Conservation (phyloP, 768 basidiomycete species). For the Mycena floridula region DNA sequence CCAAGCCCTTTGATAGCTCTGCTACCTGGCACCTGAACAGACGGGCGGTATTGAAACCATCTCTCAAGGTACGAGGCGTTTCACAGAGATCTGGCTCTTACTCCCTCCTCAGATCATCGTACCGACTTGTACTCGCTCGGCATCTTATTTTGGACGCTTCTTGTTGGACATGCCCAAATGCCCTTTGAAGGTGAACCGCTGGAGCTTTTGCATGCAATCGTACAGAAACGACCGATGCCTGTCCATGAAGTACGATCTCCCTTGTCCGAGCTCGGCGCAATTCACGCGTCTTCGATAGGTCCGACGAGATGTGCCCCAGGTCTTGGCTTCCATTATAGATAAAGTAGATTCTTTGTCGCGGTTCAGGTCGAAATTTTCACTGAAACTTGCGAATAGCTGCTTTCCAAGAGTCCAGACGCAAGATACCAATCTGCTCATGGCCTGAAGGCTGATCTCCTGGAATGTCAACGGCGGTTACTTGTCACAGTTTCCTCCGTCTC, state of each 20-base stretch:
- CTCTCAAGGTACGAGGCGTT: conserved; percentile 39
- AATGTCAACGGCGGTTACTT: conserved; percentile 61
- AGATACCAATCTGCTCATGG: conserved; percentile 73
- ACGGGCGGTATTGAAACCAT: conserved; percentile 69
- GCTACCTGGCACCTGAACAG: conserved; percentile 73
- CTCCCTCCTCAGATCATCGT: conserved; percentile 44
- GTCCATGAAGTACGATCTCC: conserved; percentile 74
- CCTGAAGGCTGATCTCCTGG: conserved; percentile 58
- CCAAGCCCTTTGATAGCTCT: too few relatives aligned
- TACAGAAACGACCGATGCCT: conserved; percentile 68
- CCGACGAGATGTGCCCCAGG: conserved; percentile 67
- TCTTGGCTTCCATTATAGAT: conserved; percentile 64
- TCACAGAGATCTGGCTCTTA: too few relatives aligned
- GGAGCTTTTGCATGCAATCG: conserved; percentile 65
- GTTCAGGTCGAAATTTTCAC: too few relatives aligned
- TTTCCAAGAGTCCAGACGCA: conserved; percentile 60
- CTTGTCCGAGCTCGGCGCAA: too few relatives aligned
- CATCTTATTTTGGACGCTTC: conserved; percentile 66
- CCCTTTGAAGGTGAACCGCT: conserved; percentile 55
- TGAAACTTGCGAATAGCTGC: conserved; percentile 33
- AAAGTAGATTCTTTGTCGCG: conserved; percentile 36
- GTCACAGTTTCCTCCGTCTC: conserved; percentile 51
- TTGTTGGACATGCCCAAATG: conserved; percentile 65
- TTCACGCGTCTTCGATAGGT: too few relatives aligned
- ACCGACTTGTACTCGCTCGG: conserved; percentile 74